Percentiles rank a stretch among this genome's conserved stretches.
Evolutionary conservation across 2,329 filamentous ascomycete genomes (phyloP).

Genomic region (Colletotrichum karsti): DNA sequence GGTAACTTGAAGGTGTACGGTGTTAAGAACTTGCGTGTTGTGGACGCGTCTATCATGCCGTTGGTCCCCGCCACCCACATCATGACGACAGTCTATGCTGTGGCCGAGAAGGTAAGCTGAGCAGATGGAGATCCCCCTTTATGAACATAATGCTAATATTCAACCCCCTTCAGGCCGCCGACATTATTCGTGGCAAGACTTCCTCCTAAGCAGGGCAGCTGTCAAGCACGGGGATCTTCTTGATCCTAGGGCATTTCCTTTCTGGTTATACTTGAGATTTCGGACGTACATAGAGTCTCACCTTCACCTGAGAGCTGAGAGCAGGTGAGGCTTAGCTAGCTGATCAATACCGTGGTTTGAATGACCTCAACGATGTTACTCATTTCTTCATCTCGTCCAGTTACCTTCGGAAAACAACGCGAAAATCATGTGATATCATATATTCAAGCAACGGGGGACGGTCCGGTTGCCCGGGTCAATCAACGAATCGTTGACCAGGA

Average conservation of each 20-base stretch:
- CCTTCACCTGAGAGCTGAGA: too few relatives aligned
- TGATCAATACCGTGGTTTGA: too few relatives aligned
- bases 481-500: too few relatives aligned
- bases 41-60: slow-evolving; percentile 41
- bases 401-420: too few relatives aligned
- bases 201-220: not conserved
- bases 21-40: slow-evolving; percentile 35
- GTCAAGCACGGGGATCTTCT: not conserved
- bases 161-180: not conserved
- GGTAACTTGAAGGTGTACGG: slow-evolving; percentile 40
- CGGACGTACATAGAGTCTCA: not conserved
- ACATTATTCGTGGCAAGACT: slow-evolving; percentile 11
- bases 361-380: too few relatives aligned
- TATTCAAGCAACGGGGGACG: too few relatives aligned
- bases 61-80: slow-evolving; percentile 39
- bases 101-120: slow-evolving; percentile 39
- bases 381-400: too few relatives aligned
- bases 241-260: not conserved
- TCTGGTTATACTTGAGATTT: not conserved
- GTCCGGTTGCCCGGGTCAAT: too few relatives aligned
- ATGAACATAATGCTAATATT: not conserved
- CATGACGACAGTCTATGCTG: slow-evolving; percentile 45
- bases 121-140: too few relatives aligned
- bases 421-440: too few relatives aligned
- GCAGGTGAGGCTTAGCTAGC: too few relatives aligned